These are phyloP conservation scores for Beauveria bassiana DNA, from an alignment of 2,329 filamentous ascomycete genomes.

Conservation along the genomic window DNA sequence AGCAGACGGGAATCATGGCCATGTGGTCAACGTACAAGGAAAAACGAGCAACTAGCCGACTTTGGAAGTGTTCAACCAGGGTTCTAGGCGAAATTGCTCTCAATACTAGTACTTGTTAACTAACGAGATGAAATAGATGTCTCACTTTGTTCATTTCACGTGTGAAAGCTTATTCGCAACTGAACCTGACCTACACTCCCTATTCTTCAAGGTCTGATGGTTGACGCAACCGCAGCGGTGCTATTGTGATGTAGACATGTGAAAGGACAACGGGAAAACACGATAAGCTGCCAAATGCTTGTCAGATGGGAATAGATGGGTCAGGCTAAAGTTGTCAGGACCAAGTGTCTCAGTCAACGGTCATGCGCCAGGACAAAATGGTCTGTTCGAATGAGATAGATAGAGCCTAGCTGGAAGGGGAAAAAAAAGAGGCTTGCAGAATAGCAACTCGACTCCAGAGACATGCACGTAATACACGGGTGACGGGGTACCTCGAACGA, in stretches of 20 bases:
- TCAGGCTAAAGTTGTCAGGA: background rate
- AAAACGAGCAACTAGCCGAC: background rate
- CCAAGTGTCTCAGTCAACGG: background rate
- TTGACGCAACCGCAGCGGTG: background rate
- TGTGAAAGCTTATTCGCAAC: no score
- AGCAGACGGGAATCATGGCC: no score
- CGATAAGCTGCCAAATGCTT: background rate
- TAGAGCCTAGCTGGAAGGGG: background rate
- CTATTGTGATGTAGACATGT: background rate
- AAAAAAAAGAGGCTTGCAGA: background rate
- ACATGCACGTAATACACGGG: background rate
- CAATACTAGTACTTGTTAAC: no score
- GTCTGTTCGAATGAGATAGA: background rate
- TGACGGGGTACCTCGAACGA: background rate
- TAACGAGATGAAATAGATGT: no score
- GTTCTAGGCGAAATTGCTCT: background rate
- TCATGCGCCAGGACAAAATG: background rate
- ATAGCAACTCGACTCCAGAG: background rate
- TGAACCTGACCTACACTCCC: no score
- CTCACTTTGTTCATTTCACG: no score
- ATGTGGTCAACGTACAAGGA: background rate
- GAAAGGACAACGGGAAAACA: background rate
- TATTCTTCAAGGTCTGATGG: no score
- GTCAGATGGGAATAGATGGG: background rate
- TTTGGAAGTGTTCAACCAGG: background rate